phyloP scores from a whole-genome alignment of 108 stramenopile species.

The Nannochloropsis gaditana region DNA sequence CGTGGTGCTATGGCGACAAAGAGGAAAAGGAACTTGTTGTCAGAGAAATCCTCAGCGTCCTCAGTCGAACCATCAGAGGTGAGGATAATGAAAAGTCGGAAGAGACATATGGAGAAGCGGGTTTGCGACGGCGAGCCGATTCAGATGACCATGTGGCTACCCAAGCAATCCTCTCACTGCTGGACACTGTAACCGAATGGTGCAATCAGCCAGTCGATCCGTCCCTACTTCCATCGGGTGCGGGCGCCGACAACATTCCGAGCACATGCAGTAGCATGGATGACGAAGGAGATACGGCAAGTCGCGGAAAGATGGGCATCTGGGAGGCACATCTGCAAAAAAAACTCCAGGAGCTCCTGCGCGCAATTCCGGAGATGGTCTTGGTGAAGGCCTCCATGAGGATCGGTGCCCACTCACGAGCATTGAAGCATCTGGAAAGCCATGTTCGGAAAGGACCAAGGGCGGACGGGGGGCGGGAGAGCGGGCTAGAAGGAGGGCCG shows the following conservation, averaged over 20 bases:
- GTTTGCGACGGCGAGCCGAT: neutral
- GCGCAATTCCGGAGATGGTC: conserved; percentile 28
- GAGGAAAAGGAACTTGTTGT: neutral
- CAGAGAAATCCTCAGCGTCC: neutral
- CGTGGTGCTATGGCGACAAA: neutral
- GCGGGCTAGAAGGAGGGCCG: conserved; percentile 14
- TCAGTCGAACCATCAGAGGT: neutral
- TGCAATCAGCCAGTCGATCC: neutral
- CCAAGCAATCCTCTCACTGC: neutral
- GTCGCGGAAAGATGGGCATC: neutral
- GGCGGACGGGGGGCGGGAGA: conserved; percentile 12
- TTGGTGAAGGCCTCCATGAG: conserved; percentile 37
- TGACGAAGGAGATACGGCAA: neutral
- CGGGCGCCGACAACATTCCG: neutral
- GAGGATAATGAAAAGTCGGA: neutral
- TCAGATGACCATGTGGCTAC: neutral
- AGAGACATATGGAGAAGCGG: neutral
- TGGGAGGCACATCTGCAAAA: neutral
- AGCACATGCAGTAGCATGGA: neutral
- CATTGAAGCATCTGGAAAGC: conserved; percentile 35
- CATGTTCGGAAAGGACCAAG: conserved; percentile 29
- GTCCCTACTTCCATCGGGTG: neutral
- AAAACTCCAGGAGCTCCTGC: conserved; percentile 24
- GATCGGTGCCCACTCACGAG: conserved; percentile 34
- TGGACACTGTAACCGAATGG: neutral